Evolutionary conservation across 495 filamentous ascomycete species (phyloP).

Genomic region (Aspergillus carlsbadensis): DNA sequence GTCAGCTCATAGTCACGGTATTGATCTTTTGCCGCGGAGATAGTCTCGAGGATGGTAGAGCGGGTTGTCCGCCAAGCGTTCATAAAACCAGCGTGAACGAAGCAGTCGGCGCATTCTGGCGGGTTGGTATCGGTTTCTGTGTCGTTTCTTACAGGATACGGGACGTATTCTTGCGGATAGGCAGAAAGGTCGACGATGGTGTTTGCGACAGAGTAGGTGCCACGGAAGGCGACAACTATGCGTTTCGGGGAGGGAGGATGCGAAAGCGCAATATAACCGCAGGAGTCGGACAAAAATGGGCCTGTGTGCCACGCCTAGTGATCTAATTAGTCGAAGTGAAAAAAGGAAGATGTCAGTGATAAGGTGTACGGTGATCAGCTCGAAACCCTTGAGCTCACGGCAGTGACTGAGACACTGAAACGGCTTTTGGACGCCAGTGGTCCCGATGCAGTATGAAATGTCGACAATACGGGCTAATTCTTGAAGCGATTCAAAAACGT

Average conservation of each 20-base stretch:
- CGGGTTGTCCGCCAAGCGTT: constrained; percentile 76
- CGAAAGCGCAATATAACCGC: constrained; percentile 88
- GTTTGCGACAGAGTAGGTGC: constrained; percentile 90
- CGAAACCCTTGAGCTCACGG: constrained; percentile 72
- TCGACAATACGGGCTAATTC: constrained; percentile 87
- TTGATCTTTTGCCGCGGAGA: constrained; percentile 50
- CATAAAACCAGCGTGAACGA: constrained; percentile 89
- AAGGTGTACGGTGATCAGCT: constrained; percentile 61
- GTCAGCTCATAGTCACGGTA: constrained; percentile 72
- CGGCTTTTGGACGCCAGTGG: constrained; percentile 75
- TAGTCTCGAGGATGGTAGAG: constrained; percentile 56
- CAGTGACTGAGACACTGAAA: constrained; percentile 86
- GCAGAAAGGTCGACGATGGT: constrained; percentile 86
- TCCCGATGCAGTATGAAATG: constrained; percentile 90
- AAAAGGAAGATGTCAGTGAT: not conserved
- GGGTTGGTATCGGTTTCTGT: constrained; percentile 7
- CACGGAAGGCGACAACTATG: constrained; percentile 91
- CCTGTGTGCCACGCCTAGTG: constrained; percentile 85
- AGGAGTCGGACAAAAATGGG: constrained; percentile 80
- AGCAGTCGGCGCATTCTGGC: constrained; percentile 70
- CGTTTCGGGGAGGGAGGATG: constrained; percentile 57
- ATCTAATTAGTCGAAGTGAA: not conserved
- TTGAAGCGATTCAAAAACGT: constrained; percentile 78
- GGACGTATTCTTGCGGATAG: constrained; percentile 83
- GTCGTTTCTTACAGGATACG: constrained; percentile 58